phyloP scores from a whole-genome alignment of 164 flowering plant genomes.

The Annona squamosa region DNA sequence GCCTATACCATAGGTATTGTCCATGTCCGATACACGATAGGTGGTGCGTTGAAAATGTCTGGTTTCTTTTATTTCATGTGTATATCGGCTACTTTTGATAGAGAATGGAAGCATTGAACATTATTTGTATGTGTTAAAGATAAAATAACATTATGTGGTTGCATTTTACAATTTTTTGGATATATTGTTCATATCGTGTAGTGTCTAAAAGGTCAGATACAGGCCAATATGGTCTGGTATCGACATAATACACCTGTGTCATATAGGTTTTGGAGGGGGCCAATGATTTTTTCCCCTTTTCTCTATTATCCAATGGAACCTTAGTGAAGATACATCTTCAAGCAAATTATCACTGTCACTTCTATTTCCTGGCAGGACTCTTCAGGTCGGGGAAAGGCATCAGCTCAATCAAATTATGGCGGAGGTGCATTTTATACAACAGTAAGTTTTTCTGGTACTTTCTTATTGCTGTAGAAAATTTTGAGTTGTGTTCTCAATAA shows the following conservation, averaged over 20 bases:
- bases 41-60: no score
- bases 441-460: constrained; percentile 28
- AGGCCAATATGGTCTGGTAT: no score
- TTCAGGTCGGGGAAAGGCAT: constrained; percentile 31
- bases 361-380: constrained; percentile 31
- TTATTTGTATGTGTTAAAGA: no score
- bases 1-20: no score
- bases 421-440: constrained; percentile 66
- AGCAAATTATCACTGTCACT: not conserved
- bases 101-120: no score
- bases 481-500: not conserved
- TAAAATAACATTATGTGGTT: no score
- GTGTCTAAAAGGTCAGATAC: no score
- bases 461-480: not conserved
- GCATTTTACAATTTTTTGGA: no score
- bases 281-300: not conserved
- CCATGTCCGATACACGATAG: no score
- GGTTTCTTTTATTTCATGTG: no score
- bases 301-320: not conserved
- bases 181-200: not conserved
- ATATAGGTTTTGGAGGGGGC: not conserved
- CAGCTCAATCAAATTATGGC: constrained; percentile 39
- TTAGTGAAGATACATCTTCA: not conserved
- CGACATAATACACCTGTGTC: not conserved
- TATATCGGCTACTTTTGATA: no score